These are phyloP conservation scores for Leptographium procerum DNA, from an alignment of 2,329 filamentous ascomycete species.

Conservation along the genomic window DNA sequence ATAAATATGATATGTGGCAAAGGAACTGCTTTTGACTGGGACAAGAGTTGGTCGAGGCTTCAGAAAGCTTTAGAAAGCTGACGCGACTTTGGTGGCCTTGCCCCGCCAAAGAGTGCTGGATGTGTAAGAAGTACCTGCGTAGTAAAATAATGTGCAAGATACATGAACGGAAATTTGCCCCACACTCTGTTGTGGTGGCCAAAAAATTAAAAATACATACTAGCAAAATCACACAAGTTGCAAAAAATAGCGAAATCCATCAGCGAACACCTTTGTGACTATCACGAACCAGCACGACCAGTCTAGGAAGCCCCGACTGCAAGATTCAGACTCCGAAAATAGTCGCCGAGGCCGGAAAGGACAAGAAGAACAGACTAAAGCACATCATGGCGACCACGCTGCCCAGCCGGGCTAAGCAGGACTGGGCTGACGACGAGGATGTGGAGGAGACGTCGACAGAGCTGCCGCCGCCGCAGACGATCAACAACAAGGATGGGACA, in stretches of 20 bases:
- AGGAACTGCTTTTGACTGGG: not conserved
- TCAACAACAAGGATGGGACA: conserved; percentile 95
- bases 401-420: conserved; percentile 32
- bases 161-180: conserved; percentile 4
- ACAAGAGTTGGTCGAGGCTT: not conserved
- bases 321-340: not conserved
- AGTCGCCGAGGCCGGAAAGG: not conserved
- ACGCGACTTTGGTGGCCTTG: not conserved
- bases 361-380: not conserved
- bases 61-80: too few species aligned
- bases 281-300: not conserved
- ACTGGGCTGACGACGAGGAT: conserved; percentile 96
- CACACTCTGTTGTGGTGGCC: conserved; percentile 6
- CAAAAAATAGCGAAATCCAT: conserved; percentile 4
- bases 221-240: conserved; percentile 8
- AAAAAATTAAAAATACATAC: conserved; percentile 8
- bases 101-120: not conserved
- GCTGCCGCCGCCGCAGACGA: conserved; percentile 78
- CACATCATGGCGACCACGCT: conserved; percentile 11
- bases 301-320: not conserved
- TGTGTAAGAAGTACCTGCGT: not conserved
- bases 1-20: not conserved
- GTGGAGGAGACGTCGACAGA: conserved; percentile 57
- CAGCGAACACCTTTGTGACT: not conserved
- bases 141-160: not conserved